Evolutionary conservation across 129 eudicot genomes (phyloP).

Genomic region (Oenanthe sinensis): DNA sequence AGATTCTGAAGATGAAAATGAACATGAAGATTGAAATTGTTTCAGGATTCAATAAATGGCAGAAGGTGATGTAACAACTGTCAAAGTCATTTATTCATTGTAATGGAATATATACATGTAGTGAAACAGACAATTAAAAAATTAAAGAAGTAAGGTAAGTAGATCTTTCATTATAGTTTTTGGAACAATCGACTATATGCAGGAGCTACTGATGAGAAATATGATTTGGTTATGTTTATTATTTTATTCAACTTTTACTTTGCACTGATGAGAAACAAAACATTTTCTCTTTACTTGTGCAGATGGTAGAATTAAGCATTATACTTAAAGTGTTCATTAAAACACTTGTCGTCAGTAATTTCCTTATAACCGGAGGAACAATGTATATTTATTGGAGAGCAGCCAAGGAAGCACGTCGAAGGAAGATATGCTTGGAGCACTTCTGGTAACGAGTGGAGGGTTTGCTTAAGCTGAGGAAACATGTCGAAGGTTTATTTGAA

Average conservation of each 20-base stretch:
- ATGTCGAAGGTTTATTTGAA: not conserved
- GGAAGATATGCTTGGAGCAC: not conserved
- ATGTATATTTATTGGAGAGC: constrained; percentile 16
- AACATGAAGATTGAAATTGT: constrained; percentile 45
- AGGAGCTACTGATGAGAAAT: not conserved
- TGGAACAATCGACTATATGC: not conserved
- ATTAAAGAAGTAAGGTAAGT: not conserved
- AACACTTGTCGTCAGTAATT: not conserved
- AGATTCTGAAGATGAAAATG: constrained; percentile 52
- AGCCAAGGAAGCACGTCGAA: constrained; percentile 12
- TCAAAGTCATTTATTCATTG: not conserved
- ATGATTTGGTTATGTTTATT: not conserved
- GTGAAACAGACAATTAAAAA: not conserved
- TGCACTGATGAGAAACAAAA: not conserved
- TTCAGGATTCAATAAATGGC: constrained; percentile 4
- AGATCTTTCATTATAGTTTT: not conserved
- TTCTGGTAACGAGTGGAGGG: not conserved
- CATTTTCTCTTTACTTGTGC: not conserved
- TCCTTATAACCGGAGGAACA: not conserved
- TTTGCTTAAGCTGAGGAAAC: not conserved
- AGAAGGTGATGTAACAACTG: not conserved
- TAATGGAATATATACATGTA: not conserved
- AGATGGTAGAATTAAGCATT: constrained; percentile 12
- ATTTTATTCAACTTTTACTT: not conserved
- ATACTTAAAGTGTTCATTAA: not conserved